Base-by-base conservation (phyloP, 169 alveolate species). In the Eimeria praecox region DNA sequence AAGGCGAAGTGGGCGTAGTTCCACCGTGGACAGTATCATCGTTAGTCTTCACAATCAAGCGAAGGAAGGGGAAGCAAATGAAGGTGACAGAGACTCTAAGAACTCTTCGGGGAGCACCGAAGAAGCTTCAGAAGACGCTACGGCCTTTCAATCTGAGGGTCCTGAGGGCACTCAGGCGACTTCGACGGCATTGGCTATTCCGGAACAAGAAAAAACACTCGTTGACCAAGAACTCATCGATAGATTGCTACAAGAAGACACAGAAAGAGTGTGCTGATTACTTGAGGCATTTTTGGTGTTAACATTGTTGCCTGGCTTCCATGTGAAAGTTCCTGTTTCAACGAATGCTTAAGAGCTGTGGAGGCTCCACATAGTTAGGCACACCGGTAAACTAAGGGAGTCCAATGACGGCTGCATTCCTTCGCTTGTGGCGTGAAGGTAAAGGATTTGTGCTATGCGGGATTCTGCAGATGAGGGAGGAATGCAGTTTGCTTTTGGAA, bases 401-500 rank as follows among this genome's bases (percentile, higher is more conserved):
- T 35, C n/a, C 80, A 73, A 16, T 78, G n/a, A n/a, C 64, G 24
- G 88, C 5, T 10, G 64, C 66, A 78, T 78, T 77, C 38, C 24
- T 16, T 18, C 35, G 0, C 8, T 16, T 71, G 20, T 71, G 82
- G 38, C 4, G 38, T 71, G 52, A 16, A 71, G 49, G 30, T 40
- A 38, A 33, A 38, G 18, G 46, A 9, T 49, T 10, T 44, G 40
- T 78, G 88, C 46, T 78, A 46, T 22, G 22, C n/a, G 64, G 30
- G 44, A 66, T 71, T 62, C 10, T 35, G 14, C 91, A 95, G 96
- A 35, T 73, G 85, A 90, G 89, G 49, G 96, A 95, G 64, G 96
- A 95, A 77, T 91, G 94, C 92, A 77, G 46, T 40, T 56, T 95
- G 54, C 88, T 95, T 49, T 27, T 95, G 59, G 96, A 95, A 27